Evolutionary conservation across 164 flowering plant genomes (phyloP).

Genomic region (Macadamia tetraphylla): DNA sequence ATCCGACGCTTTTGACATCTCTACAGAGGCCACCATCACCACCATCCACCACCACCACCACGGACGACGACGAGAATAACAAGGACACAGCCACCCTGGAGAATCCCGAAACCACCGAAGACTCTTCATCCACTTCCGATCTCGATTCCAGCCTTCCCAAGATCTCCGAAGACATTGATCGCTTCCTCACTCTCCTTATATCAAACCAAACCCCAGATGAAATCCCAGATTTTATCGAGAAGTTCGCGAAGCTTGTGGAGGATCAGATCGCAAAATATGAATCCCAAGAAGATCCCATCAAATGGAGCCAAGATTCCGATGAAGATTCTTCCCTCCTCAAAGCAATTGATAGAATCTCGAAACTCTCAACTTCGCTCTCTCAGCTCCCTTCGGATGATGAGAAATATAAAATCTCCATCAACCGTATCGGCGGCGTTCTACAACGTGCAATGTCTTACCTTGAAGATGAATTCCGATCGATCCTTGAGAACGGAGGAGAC

Average conservation of each 20-base stretch:
- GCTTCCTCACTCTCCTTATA: slow-evolving; percentile 7
- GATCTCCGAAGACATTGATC: slow-evolving; percentile 23
- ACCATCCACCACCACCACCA: no score
- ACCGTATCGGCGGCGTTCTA: slow-evolving; percentile 30
- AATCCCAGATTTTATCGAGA: slow-evolving; percentile 23
- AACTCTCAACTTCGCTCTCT: slow-evolving; percentile 18
- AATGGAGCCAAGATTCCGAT: slow-evolving; percentile 20
- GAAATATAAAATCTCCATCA: slow-evolving; percentile 11
- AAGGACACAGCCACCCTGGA: slow-evolving; percentile 12
- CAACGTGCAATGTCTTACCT: slow-evolving; percentile 58
- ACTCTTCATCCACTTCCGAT: slow-evolving; percentile 16
- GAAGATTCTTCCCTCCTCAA: slow-evolving; percentile 25
- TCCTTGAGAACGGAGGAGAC: slow-evolving; percentile 40
- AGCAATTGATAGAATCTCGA: slow-evolving; percentile 19
- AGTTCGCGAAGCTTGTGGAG: slow-evolving; percentile 25
- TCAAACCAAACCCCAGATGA: slow-evolving; percentile 10
- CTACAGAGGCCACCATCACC: not conserved
- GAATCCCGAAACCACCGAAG: not conserved
- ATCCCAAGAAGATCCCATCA: slow-evolving; percentile 16
- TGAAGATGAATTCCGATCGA: slow-evolving; percentile 58
- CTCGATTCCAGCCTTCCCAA: slow-evolving; percentile 6
- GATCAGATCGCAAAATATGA: slow-evolving; percentile 27
- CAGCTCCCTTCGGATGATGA: slow-evolving; percentile 8
- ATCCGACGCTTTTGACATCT: not conserved
- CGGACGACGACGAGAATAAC: slow-evolving; percentile 5